Evolutionary conservation across 139 green algal species (phyloP), one percentile per base, ranked within the genome.

Genomic region (Chlamydomonas urium): DNA sequence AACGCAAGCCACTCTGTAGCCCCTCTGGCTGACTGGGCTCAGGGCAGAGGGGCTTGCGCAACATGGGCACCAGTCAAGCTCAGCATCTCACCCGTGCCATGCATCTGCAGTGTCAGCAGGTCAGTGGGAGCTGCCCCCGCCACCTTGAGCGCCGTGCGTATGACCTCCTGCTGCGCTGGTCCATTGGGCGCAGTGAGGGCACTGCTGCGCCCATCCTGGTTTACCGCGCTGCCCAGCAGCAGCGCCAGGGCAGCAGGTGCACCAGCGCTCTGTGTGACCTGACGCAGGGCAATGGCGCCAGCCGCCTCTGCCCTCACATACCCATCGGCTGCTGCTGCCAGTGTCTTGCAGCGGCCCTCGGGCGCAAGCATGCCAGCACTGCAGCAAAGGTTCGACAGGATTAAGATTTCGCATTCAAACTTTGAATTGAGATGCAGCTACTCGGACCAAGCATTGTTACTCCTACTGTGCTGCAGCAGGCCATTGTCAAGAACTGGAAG

Each of bases 181-280:
- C 93, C 93, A 65, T 93, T 93, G 47, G 93, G 93, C 0, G 92
- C 93, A 0, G 91, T 97, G 19, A 97, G 80, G 50, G 75, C 82
- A 77, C 83, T 93, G 73, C 85, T 93, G 26, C 92, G 80, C 0
- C 93, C 93, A 75, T 97, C 93, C 79, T 97, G 92, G 77, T 96
- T 95, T 23, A 96, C 89, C 0, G 82, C 81, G 14, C 81, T 87
- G 3, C 85, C 90, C 1, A 60, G 19, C 26, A 94, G 33, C 0
- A 89, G 29, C 6, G 79, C 82, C 19, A 81, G 2, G n/a, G n/a
- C n/a, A n/a, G n/a, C n/a, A n/a, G n/a, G n/a, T n/a, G n/a, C n/a
- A n/a, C n/a, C n/a, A n/a, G n/a, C n/a, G n/a, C n/a, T n/a, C n/a
- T n/a, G 31, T 53, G 56, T 32, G 37, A 36, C n/a, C 38, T n/a